Evolutionary conservation across 2,329 filamentous ascomycete genomes (phyloP), one percentile per base, ranked within the genome.

Genomic region (Aspergillus ustus): DNA sequence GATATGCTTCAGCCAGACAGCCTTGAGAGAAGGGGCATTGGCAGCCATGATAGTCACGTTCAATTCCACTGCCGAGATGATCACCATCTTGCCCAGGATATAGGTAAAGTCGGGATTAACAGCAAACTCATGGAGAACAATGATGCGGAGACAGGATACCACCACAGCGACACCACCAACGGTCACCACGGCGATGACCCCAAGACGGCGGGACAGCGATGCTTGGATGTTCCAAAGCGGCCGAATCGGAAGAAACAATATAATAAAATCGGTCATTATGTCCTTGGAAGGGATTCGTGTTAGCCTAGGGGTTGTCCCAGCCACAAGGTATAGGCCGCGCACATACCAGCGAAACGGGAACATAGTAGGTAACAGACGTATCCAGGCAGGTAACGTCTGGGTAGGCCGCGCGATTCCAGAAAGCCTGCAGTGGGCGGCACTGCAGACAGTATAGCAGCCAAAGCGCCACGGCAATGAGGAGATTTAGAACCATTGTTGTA

Each of bases 151-250:
- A 40, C 57, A 52, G 20, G 60, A 59, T 7, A 62, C 60, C 1
- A 62, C 20, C 2, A 62, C 45, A 1, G 60, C 57, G 7, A 44
- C 19, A 7, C 55, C 56, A 8, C 60, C 60, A 31, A 59, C 55
- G 13, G 60, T 53, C 34, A 59, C 52, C 28, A 57, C 57, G 15
- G 20, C 55, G 19, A 62, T 59, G n/a, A 62, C 34, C 5, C 55
- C 55, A 17, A 62, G 19, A 17, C 60, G 55, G 1, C 55, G 60
- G 0, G 49, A 57, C 7, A 52, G 15, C 17, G 28, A 43, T 22
- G 52, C 52, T 52, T 62, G 60, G 7, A 62, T 48, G 15, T 43
- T 59, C 60, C 55, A 62, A 2, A 62, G 28, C 4, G 60, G 60
- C 2, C 20, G 52, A 7, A 59, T 56, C 5, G 58, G 58, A 19